Conservation (phyloP, 352 stramenopile genomes). For the Peronosclerospora sorghi region DNA sequence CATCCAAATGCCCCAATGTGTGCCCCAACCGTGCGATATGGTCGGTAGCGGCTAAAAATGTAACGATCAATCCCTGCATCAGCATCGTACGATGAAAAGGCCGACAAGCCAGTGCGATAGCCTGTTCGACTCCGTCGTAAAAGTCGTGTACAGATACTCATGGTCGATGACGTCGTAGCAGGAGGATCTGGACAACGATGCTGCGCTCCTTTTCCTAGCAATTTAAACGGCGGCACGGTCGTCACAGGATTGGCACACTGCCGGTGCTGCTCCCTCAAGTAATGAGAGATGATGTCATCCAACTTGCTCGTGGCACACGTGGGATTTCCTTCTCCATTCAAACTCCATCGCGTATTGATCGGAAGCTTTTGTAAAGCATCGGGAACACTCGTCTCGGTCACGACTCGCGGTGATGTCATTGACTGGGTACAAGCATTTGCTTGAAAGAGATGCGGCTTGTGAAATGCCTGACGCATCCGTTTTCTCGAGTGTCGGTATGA, state of each 20-base stretch:
- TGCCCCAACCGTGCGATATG: conserved; percentile 46
- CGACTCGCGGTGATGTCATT: conserved; percentile 10
- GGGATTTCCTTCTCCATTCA: conserved; percentile 2
- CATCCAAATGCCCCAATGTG: conserved; percentile 38
- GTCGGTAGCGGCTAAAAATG: conserved; percentile 66
- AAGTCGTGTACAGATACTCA: conserved; percentile 59
- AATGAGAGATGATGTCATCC: conserved; percentile 81
- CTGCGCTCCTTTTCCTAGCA: conserved; percentile 37
- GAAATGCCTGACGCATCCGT: too few species aligned
- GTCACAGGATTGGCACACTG: conserved; percentile 81
- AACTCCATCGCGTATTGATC: conserved; percentile 24
- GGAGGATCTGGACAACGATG: conserved; percentile 74
- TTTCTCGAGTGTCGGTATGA: too few species aligned
- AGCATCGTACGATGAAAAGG: conserved; percentile 40
- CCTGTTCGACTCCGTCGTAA: conserved; percentile 34
- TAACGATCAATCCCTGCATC: conserved; percentile 70
- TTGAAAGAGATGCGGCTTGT: conserved; percentile 29
- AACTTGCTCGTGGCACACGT: conserved; percentile 32
- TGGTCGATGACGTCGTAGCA: conserved; percentile 25
- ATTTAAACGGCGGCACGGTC: conserved; percentile 77
- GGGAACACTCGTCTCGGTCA: conserved; percentile 2
- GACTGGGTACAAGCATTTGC: conserved; percentile 6
- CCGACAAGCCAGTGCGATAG: conserved; percentile 30
- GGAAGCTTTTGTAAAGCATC: conserved; percentile 27
- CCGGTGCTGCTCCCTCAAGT: conserved; percentile 80